Evolutionary conservation across 2,329 filamentous ascomycete species (phyloP), one percentile per base, ranked within the genome.

Genomic region (Eutypella sp.): DNA sequence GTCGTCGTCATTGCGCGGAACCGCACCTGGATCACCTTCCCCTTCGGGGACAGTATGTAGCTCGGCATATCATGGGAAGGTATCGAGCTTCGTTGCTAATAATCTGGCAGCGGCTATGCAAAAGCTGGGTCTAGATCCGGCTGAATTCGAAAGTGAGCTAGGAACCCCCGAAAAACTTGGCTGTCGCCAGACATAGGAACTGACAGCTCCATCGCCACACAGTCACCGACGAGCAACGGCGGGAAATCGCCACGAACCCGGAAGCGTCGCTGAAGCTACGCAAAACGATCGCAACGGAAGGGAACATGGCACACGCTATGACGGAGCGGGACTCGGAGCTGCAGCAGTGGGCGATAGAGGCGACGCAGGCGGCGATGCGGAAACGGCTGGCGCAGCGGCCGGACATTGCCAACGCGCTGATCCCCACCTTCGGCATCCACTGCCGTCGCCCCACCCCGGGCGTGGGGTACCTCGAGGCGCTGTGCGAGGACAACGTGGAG

Each of bases 21-120:
- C 33, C 70, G 69, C 42, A 75, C 71, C 5, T 78, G 73, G 74
- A 74, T 78, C 41, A 67, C 70, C 8, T 68, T 68, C 15, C 61
- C 67, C 0, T 75, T 76, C 46, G 73, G 72, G 16, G 72, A 75
- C 38, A 48, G 64, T 52, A n/a, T n/a, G n/a, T n/a, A 44, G 50
- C 55, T 20, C 8, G 10, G 18, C 9, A 19, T 6, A 8, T 15
- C 6, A 2, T 40, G 13, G 11, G 4, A 13, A 10, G 4, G 19
- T 29, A 3, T 22, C 4, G 2, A 15, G 6, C 15, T 3, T 11
- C 11, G 3, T 53, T 22, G 44, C 18, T 54, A 24, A 51, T n/a
- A 38, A 20, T n/a, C 9, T 27, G n/a, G n/a, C 40, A 57, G 58
- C 44, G 11, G 62, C 64, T 20, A 74, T 74, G 72, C 43, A 44